These are phyloP conservation scores for Marchantia polymorpha DNA, from an alignment of 225 moss, liverwort and hornwort genomes.

Conservation along the genomic window DNA sequence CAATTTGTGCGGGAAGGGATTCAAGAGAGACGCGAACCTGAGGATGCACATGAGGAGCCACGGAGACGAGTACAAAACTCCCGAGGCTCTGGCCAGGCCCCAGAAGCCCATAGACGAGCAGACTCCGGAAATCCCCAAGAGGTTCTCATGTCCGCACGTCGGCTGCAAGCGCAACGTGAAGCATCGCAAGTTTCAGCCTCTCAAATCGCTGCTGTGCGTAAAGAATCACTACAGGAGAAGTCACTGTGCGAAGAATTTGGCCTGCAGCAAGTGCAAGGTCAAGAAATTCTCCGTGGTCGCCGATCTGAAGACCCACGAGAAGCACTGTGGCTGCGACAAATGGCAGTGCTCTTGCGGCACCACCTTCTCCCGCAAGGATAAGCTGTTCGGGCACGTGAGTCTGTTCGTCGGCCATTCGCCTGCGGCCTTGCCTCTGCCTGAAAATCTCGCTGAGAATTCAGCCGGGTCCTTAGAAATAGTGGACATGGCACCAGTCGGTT, in stretches of 20 bases:
- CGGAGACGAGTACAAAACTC: constrained; percentile 94
- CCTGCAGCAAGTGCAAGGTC: constrained; percentile 79
- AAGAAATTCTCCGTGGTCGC: constrained; percentile 97
- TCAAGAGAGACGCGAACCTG: constrained; percentile 92
- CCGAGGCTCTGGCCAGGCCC: constrained; percentile 86
- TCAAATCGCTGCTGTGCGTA: constrained; percentile 94
- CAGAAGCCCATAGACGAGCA: constrained; percentile 51
- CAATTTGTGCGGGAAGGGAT: constrained; percentile 87
- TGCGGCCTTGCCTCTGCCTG: constrained; percentile 31
- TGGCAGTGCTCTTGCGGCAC: constrained; percentile 99
- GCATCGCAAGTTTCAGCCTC: constrained; percentile 89
- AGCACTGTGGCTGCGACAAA: constrained; percentile 94
- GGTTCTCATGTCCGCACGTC: constrained; percentile 77
- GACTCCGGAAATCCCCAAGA: constrained; percentile 37
- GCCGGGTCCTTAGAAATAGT: constrained; percentile 1
- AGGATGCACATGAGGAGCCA: constrained; percentile 99
- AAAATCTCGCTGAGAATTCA: constrained; percentile 1
- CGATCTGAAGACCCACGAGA: constrained; percentile 95
- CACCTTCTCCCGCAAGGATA: constrained; percentile 92
- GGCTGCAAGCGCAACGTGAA: constrained; percentile 97
- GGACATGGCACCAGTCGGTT: neutral
- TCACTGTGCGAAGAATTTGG: constrained; percentile 80
- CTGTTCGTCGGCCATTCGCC: constrained; percentile 82
- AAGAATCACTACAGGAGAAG: constrained; percentile 97
- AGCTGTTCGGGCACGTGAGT: constrained; percentile 80